phyloP scores from a whole-genome alignment of 192 early-diverging fungal genomes.

The Podila epigama region DNA sequence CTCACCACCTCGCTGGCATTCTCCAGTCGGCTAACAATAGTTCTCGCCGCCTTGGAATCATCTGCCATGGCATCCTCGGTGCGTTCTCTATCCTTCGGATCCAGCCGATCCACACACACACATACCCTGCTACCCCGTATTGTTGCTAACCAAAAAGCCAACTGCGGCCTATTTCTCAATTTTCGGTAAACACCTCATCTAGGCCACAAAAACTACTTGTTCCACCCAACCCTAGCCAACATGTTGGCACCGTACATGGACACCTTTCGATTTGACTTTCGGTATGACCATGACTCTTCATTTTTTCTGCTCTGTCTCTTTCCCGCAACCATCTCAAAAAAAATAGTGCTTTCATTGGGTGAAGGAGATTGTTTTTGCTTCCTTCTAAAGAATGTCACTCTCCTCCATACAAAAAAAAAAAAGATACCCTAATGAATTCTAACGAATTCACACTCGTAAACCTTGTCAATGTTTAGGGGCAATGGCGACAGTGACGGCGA shows the following conservation, averaged over 20 bases:
- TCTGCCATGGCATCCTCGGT: slow-evolving; percentile 50
- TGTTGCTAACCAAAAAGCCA: background rate
- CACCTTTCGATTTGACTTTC: slow-evolving; percentile 57
- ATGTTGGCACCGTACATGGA: slow-evolving; percentile 38
- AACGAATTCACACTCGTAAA: too few species aligned
- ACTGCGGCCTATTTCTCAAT: too few species aligned
- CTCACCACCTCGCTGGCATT: slow-evolving; percentile 28
- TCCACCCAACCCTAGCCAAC: slow-evolving; percentile 41
- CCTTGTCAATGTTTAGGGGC: slow-evolving; percentile 26
- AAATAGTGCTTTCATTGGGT: background rate
- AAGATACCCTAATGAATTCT: too few species aligned
- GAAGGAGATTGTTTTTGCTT: background rate
- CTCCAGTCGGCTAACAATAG: slow-evolving; percentile 29
- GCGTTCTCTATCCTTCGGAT: background rate
- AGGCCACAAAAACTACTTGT: slow-evolving; percentile 53
- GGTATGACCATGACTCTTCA: slow-evolving; percentile 4
- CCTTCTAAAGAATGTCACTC: background rate
- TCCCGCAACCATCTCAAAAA: background rate
- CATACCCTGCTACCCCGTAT: background rate
- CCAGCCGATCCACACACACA: background rate
- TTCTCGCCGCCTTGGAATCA: slow-evolving; percentile 37
- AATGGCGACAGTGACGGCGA: slow-evolving; percentile 53
- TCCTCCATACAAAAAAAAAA: background rate
- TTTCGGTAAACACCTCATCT: background rate
- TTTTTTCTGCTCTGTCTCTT: background rate